These are phyloP conservation scores for Anaeramoeba flamelloides DNA, from an alignment of 78 protist genomes.

Conservation along the genomic window DNA sequence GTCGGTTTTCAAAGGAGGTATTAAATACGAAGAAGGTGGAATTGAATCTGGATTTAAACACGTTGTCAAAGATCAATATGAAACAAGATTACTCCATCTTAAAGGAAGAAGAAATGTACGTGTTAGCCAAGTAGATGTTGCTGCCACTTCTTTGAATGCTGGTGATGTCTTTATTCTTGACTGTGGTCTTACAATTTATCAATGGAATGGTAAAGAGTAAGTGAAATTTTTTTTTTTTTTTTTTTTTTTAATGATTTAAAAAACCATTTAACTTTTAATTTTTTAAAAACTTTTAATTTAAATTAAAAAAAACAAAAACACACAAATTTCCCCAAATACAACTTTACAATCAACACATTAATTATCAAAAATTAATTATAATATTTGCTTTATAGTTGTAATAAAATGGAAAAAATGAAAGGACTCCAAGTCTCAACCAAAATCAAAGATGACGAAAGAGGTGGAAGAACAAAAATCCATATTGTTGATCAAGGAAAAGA, in stretches of 20 bases:
- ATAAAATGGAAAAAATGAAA: slow-evolving; percentile 16
- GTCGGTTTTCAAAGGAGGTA: slow-evolving; percentile 11
- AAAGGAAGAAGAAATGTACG: slow-evolving; percentile 34
- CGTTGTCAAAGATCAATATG: slow-evolving; percentile 10
- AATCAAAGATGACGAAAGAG: slow-evolving; percentile 16
- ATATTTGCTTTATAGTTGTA: too few species aligned
- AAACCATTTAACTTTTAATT: too few species aligned
- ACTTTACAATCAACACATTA: too few species aligned
- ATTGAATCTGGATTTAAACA: slow-evolving; percentile 34
- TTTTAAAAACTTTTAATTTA: too few species aligned
- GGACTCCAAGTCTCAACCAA: slow-evolving; percentile 14
- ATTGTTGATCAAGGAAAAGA: too few species aligned
- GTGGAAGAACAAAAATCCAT: slow-evolving; percentile 8
- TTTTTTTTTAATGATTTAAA: too few species aligned
- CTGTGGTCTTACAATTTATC: not conserved
- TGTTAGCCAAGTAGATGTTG: slow-evolving; percentile 18
- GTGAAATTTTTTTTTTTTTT: too few species aligned
- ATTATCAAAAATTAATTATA: slow-evolving; percentile 33
- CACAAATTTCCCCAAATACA: too few species aligned
- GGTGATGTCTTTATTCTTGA: slow-evolving; percentile 51
- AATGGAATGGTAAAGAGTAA: too few species aligned
- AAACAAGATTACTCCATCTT: slow-evolving; percentile 21
- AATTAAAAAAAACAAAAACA: too few species aligned
- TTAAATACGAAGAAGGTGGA: slow-evolving; percentile 26
- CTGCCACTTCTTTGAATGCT: slow-evolving; percentile 20